These are phyloP conservation scores for Entomophthora muscae DNA, from an alignment of 371 early-diverging fungal species.

Conservation along the genomic window DNA sequence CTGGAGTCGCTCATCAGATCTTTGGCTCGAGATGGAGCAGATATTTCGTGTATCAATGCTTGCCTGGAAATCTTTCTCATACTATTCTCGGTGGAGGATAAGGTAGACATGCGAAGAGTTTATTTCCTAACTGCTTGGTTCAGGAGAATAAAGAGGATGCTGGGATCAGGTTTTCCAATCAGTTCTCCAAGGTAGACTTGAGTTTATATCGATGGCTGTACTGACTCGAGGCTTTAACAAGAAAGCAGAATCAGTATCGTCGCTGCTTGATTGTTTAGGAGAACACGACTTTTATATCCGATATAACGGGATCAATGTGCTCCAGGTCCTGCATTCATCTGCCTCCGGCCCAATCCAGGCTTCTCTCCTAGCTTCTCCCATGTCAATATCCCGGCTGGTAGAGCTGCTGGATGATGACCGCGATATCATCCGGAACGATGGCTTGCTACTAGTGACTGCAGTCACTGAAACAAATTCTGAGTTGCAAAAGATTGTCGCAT, in stretches of 20 bases:
- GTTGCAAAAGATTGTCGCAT: constrained; percentile 93
- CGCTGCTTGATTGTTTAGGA: constrained; percentile 67
- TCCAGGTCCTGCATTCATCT: constrained; percentile 51
- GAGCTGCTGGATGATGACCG: constrained; percentile 80
- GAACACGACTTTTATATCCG: constrained; percentile 87
- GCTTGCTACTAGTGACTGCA: constrained; percentile 66
- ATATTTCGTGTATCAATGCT: background rate
- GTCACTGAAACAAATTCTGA: constrained; percentile 82
- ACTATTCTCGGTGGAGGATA: background rate
- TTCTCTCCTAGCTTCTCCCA: constrained; percentile 68
- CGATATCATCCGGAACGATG: constrained; percentile 92
- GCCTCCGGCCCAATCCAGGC: constrained; percentile 54
- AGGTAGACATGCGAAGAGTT: background rate
- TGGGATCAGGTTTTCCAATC: constrained; percentile 25
- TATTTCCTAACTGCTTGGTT: background rate
- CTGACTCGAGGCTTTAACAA: constrained; percentile 18
- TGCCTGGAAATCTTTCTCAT: constrained; percentile 18
- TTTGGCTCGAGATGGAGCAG: constrained; percentile 18
- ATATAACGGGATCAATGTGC: constrained; percentile 67
- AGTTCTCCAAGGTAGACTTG: constrained; percentile 24
- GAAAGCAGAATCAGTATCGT: constrained; percentile 55
- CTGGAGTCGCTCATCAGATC: background rate
- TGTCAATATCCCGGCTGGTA: constrained; percentile 79
- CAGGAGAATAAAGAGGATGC: constrained; percentile 14
- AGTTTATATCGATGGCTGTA: background rate